Percentiles rank a stretch among this genome's conserved stretches.
These are phyloP conservation scores for Backusella mclennaniae DNA, from an alignment of 192 early-diverging fungal species.

Conservation along the genomic window DNA sequence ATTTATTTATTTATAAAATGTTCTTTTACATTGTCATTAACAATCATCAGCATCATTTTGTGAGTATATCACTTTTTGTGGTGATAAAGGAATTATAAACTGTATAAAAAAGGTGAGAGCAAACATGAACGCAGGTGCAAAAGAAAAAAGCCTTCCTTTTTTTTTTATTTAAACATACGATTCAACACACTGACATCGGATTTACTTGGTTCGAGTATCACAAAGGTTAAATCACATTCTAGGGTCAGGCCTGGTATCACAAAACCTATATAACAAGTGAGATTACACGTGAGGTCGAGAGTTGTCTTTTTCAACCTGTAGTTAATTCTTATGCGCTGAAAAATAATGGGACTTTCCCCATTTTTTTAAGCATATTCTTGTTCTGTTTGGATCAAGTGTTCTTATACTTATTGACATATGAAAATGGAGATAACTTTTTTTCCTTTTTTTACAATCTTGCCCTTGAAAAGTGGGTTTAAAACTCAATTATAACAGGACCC, in stretches of 20 bases:
- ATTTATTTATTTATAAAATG: neutral
- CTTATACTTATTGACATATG: neutral
- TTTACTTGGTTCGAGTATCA: neutral
- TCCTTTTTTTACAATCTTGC: neutral
- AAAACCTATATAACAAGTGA: neutral
- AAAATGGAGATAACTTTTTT: neutral
- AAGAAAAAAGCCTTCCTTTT: neutral
- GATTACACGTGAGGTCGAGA: slow-evolving; percentile 1
- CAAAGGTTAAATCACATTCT: neutral
- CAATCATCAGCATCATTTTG: neutral
- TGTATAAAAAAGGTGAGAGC: neutral
- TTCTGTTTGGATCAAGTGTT: slow-evolving; percentile 7
- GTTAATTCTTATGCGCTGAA: neutral
- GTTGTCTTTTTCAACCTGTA: neutral
- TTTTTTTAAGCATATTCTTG: neutral
- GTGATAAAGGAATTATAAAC: neutral
- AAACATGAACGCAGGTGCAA: neutral
- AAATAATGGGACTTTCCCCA: neutral
- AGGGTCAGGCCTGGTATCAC: neutral
- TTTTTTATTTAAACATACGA: neutral
- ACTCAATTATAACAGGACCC: slow-evolving; percentile 8
- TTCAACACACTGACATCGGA: slow-evolving; percentile 4
- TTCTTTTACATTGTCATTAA: neutral
- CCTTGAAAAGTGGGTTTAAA: slow-evolving; percentile 4
- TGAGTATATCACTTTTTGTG: neutral